Percentiles rank a stretch among this genome's conserved stretches.
Evolutionary conservation across 1,284 basidiomycete genomes (phyloP).

Genomic region (Irpex rosettiformis): DNA sequence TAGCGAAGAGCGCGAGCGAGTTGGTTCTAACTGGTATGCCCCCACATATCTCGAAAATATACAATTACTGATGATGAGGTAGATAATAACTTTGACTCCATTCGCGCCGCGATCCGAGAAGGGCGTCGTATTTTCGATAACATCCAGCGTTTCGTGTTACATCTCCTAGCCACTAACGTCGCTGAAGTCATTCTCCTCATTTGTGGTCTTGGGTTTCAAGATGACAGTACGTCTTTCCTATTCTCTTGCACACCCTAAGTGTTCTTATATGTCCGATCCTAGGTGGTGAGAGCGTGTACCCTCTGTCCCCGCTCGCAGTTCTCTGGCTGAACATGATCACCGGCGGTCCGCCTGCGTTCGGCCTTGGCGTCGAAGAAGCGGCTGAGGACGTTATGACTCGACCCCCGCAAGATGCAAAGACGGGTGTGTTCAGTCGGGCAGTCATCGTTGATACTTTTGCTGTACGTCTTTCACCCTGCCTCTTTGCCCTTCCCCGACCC

Average conservation of each 20-base stretch:
- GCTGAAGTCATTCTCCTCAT: slow-evolving; percentile 59
- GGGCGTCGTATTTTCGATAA: slow-evolving; percentile 50
- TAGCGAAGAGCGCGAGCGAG: slow-evolving; percentile 60
- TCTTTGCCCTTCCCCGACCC: too few species aligned
- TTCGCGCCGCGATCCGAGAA: slow-evolving; percentile 63
- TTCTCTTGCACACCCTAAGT: not conserved
- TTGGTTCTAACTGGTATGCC: slow-evolving; percentile 36
- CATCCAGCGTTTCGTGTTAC: slow-evolving; percentile 43
- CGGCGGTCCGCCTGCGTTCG: slow-evolving; percentile 54
- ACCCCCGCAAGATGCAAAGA: slow-evolving; percentile 46
- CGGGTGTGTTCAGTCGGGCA: slow-evolving; percentile 48
- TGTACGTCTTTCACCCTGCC: not conserved
- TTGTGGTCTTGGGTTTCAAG: slow-evolving; percentile 67
- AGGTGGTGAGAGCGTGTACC: slow-evolving; percentile 56
- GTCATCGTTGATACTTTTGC: slow-evolving; percentile 52
- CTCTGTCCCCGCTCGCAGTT: slow-evolving; percentile 63
- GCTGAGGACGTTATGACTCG: slow-evolving; percentile 55
- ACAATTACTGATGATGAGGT: slow-evolving; percentile 33
- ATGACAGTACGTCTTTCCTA: slow-evolving; percentile 26
- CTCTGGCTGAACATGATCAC: slow-evolving; percentile 57
- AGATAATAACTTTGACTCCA: slow-evolving; percentile 74
- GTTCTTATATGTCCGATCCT: not conserved
- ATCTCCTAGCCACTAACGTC: slow-evolving; percentile 55
- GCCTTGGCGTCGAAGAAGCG: slow-evolving; percentile 57
- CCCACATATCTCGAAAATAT: not conserved